A percentile compares a stretch with the other conserved stretches of the same genome.
These are phyloP conservation scores for Groenewaldozyma salmanticensis DNA, from an alignment of 805 yeast genomes.

Conservation along the genomic window DNA sequence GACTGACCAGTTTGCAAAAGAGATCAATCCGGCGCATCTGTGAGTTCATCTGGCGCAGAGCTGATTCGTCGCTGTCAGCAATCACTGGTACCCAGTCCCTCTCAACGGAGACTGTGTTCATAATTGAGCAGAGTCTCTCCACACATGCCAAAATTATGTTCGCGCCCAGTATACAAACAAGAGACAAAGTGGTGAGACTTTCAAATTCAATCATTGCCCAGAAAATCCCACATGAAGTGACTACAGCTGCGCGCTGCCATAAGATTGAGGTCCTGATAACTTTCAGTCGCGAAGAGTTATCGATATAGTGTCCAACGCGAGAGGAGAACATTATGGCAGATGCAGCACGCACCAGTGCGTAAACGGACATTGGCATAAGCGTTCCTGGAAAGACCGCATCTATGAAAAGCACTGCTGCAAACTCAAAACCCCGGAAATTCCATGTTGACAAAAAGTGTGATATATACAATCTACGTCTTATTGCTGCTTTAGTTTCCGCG, in stretches of 20 bases:
- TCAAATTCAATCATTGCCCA: conserved; percentile 5
- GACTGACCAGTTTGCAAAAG: conserved; percentile 31
- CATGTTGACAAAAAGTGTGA: conserved; percentile 16
- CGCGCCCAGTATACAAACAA: conserved; percentile 6
- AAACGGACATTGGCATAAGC: conserved; percentile 29
- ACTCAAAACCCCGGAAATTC: conserved; percentile 34
- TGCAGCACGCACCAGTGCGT: conserved; percentile 26
- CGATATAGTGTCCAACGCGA: conserved; percentile 25
- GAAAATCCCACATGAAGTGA: conserved; percentile 20
- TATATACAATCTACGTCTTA: too few species aligned
- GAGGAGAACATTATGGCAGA: conserved; percentile 25
- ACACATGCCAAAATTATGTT: conserved; percentile 27
- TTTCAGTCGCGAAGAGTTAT: conserved; percentile 22
- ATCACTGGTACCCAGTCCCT: conserved; percentile 35
- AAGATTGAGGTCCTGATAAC: conserved; percentile 29
- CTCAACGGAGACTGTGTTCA: conserved; percentile 31
- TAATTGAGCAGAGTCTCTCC: conserved; percentile 27
- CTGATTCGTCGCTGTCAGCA: conserved; percentile 19
- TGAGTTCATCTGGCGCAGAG: conserved; percentile 25
- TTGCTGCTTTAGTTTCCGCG: too few species aligned
- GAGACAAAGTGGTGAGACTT: neutral
- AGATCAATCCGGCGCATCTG: conserved; percentile 32
- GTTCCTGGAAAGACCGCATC: conserved; percentile 29
- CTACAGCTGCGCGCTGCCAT: conserved; percentile 25
- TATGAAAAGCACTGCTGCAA: conserved; percentile 29